Percentiles rank a stretch among this genome's conserved stretches.
Evolutionary conservation across 139 green algal genomes (phyloP).

Genomic region (Gonium pectorale): DNA sequence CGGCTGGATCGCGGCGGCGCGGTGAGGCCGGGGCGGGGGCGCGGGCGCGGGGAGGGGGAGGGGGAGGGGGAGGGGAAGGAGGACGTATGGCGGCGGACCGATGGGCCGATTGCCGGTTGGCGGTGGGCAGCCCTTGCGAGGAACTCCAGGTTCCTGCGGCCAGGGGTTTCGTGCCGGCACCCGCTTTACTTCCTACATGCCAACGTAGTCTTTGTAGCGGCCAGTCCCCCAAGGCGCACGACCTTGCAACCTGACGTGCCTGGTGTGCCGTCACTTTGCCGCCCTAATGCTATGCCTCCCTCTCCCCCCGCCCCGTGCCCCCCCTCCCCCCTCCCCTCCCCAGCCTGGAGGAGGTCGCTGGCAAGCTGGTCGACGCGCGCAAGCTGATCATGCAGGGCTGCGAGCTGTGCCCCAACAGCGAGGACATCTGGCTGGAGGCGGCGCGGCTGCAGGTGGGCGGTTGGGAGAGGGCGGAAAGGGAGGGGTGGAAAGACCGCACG

Average conservation of each 20-base stretch:
- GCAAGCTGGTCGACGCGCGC: constrained; percentile 76
- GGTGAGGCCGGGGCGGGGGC: constrained; percentile 50
- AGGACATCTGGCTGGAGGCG: constrained; percentile 99
- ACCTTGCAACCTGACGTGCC: too few relatives aligned
- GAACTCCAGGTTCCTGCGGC: too few relatives aligned
- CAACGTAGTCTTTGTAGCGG: too few relatives aligned
- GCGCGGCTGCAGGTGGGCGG: constrained; percentile 80
- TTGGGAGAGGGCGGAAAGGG: background rate
- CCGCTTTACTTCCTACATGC: too few relatives aligned
- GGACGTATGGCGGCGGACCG: too few relatives aligned
- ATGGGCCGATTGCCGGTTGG: too few relatives aligned
- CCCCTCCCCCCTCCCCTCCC: background rate
- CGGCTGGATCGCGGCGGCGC: constrained; percentile 96
- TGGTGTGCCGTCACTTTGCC: too few relatives aligned
- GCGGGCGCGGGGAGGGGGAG: too few relatives aligned
- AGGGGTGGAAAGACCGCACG: background rate
- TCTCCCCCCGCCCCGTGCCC: background rate
- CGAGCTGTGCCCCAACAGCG: constrained; percentile 92
- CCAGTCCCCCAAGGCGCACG: too few relatives aligned
- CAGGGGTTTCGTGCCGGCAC: too few relatives aligned
- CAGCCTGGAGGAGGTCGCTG: constrained; percentile 71
- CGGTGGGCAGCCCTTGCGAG: too few relatives aligned
- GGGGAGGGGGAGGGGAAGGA: background rate
- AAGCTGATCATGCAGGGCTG: constrained; percentile 85
- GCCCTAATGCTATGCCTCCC: background rate